Percentiles rank a stretch among this genome's conserved stretches.
These are phyloP conservation scores for Helminthosporium solani DNA, from an alignment of 2,329 filamentous ascomycete genomes.

Conservation along the genomic window DNA sequence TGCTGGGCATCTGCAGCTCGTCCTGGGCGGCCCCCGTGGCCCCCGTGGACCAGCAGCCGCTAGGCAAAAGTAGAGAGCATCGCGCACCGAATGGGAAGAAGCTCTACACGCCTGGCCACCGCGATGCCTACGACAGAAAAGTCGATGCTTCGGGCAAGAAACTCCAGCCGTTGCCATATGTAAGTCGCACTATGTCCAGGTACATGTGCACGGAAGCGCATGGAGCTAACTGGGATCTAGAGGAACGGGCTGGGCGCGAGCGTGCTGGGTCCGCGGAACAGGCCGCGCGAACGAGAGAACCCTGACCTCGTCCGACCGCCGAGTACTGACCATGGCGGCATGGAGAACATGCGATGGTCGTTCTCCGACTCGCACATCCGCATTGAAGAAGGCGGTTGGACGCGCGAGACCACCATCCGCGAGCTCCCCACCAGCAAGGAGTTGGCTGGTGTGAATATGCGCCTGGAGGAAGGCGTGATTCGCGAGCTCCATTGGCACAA, in stretches of 20 bases:
- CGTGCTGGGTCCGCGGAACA: constrained; percentile 70
- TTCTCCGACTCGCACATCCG: constrained; percentile 50
- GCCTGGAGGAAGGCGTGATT: constrained; percentile 69
- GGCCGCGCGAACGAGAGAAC: constrained; percentile 65
- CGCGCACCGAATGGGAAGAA: constrained; percentile 28
- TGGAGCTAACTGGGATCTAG: constrained; percentile 10
- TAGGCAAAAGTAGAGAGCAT: constrained; percentile 29
- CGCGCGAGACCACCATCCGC: constrained; percentile 68
- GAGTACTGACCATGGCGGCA: constrained; percentile 69
- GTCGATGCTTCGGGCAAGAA: constrained; percentile 61
- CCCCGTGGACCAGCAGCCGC: constrained; percentile 42
- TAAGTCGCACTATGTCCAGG: constrained; percentile 24
- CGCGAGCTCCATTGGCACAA: constrained; percentile 82
- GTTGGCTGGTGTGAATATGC: constrained; percentile 76
- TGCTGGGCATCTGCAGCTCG: constrained; percentile 30
- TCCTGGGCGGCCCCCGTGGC: constrained; percentile 31
- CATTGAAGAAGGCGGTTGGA: constrained; percentile 72
- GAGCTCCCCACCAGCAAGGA: constrained; percentile 67
- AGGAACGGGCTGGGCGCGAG: constrained; percentile 60
- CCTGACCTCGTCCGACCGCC: constrained; percentile 72
- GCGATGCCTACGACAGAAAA: constrained; percentile 63
- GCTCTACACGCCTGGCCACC: constrained; percentile 62
- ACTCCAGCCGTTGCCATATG: constrained; percentile 62
- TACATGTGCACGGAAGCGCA: background rate
- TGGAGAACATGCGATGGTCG: constrained; percentile 70